Evolutionary conservation across 176 grass and related monocot species (phyloP), one percentile per base, ranked within the genome.

Genomic region (Oryza officinalis): DNA sequence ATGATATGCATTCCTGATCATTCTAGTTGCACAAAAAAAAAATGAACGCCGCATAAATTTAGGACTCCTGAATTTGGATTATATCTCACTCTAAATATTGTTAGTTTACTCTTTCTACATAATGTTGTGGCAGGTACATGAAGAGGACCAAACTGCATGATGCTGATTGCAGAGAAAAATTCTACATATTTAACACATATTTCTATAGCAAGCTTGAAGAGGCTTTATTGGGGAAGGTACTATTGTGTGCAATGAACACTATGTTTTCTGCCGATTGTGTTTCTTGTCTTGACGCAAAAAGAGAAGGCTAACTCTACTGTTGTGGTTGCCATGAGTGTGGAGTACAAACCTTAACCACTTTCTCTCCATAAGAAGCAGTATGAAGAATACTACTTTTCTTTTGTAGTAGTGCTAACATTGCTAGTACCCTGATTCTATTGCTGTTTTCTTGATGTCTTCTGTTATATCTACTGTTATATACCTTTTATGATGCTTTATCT

Each of bases 141-240:
- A 85, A 94, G 81, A 92, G 37, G 88, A 70, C 72, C 47, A 69
- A 35, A 72, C 80, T 86, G 71, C 13, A 15, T 43, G 25, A 38
- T 46, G 78, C 80, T 57, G 83, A 66, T 66, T 80, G 71, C 65
- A 83, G 64, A 78, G 66, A 69, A 37, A 88, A 84, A 46, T 95
- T 93, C 78, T 67, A 95, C 81, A 92, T 98, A 82, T 98, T 98
- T 76, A 94, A 95, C 66, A 98, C 96, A 7, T 98, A 92, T 68
- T 98, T 95, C 75, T 98, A 92, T 83, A 87, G 89, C 68, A 98
- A 95, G 77, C 96, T 98, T 74, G 85, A 85, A 80, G 87, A 95
- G 67, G 89, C 93, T 83, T 71, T 98, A 11, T 27, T 5, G 46
- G 38, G 59, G 31, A 85, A 69, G 89, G 91, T 93, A 80, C 6